Evolutionary conservation across 768 basidiomycete species (phyloP).

Genomic region (Termitomyces sp.): DNA sequence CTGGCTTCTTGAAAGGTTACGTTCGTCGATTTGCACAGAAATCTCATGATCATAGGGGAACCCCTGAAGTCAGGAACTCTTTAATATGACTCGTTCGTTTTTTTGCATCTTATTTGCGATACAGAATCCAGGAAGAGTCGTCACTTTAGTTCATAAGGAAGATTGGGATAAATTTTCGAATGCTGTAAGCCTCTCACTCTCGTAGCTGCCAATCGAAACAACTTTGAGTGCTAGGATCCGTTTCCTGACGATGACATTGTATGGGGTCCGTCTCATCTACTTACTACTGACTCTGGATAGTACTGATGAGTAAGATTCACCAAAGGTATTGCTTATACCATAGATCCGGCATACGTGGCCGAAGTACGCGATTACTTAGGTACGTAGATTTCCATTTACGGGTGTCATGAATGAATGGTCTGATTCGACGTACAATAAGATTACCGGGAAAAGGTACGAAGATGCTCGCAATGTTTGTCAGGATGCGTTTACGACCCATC

Average conservation of each 20-base stretch:
- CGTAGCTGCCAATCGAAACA: neutral
- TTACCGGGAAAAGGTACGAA: conserved; percentile 73
- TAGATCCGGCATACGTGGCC: conserved; percentile 67
- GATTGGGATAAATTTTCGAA: conserved; percentile 78
- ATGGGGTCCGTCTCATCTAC: conserved; percentile 55
- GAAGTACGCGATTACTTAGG: conserved; percentile 86
- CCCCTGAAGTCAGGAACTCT: too few relatives aligned
- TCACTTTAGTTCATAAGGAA: conserved; percentile 82
- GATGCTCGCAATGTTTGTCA: neutral
- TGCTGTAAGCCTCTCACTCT: conserved; percentile 37
- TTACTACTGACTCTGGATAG: neutral
- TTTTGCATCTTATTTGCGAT: neutral
- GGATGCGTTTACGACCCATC: neutral
- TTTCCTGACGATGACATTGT: conserved; percentile 73
- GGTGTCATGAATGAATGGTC: neutral
- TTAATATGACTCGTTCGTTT: neutral
- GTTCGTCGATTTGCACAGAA: too few relatives aligned
- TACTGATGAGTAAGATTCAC: too few relatives aligned
- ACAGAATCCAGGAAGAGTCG: conserved; percentile 82
- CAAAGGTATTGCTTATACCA: conserved; percentile 78
- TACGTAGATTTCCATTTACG: conserved; percentile 21
- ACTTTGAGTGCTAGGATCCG: conserved; percentile 40
- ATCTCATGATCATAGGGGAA: too few relatives aligned
- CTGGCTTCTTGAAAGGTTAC: too few relatives aligned
- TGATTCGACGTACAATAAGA: conserved; percentile 35